Evolutionary conservation across 2,329 filamentous ascomycete genomes (phyloP), one percentile per base, ranked within the genome.

Genomic region (Fusarium clavum): DNA sequence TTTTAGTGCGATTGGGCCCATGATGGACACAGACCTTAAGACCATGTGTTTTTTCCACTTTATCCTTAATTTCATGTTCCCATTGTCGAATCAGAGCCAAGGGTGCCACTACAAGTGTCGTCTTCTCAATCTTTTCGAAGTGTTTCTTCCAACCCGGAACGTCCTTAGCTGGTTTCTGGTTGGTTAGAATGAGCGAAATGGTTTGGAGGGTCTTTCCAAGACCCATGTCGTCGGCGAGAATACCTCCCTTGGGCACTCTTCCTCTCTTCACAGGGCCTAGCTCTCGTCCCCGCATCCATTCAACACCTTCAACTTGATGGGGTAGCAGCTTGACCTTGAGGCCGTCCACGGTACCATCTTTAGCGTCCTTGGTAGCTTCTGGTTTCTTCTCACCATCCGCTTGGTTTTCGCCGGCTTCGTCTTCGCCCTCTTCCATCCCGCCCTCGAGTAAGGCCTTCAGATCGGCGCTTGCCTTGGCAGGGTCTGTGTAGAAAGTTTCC

Each of bases 211-310:
- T 99, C 84, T 99, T 99, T 62, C 96, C 96, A 16, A 98, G 84
- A 71, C 95, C 95, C 95, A 98, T 97, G 78, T 99, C 96, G 76
- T 99, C 96, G 20, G 96, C 96, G 38, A 99, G 86, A 69, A 99
- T 97, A 20, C 96, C 96, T 38, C 96, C 96, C 74, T 97, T 96
- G 30, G 95, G 94, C 12, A 97, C 87, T 67, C 83, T 88, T 63
- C 92, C 93, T 73, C 91, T 92, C 82, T 96, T 97, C 65, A 92
- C 90, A 20, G 90, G 90, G 4, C 95, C 94, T 13, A 94, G 90
- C 81, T 99, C 96, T 75, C 97, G 94, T 63, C 94, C 92, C 59
- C 88, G 91, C 94, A 99, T 97, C 95, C 96, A 99, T 60, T 91
- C 89, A 2, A 98, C 91, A 74, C 96, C 96, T 59, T 97, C 93